Conservation (phyloP, 1,139 yeast genomes). For the Hemisphaericaspora xylofermentans region DNA sequence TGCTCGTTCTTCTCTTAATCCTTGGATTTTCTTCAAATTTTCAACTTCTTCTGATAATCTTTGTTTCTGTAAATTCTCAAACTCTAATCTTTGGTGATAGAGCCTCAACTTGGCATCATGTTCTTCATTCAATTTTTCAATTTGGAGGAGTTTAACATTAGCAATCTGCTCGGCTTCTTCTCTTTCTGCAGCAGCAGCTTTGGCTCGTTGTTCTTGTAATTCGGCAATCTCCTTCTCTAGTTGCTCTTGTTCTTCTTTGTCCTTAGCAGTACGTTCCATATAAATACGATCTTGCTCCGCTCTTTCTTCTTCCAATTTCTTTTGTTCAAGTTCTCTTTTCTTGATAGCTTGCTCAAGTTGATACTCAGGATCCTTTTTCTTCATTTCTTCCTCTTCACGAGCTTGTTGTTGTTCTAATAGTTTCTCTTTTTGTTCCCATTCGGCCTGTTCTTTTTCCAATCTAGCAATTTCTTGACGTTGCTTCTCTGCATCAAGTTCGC, state of each 20-base stretch:
- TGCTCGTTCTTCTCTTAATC: conserved; percentile 40
- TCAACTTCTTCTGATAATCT: conserved; percentile 40
- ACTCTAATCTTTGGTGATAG: conserved; percentile 31
- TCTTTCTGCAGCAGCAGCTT: conserved; percentile 27
- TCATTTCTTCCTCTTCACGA: conserved; percentile 21
- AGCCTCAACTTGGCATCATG: conserved; percentile 32
- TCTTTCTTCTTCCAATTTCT: conserved; percentile 26
- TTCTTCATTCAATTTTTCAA: conserved; percentile 34
- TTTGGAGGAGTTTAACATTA: conserved; percentile 33
- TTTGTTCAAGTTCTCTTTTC: conserved; percentile 29
- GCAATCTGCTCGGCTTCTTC: conserved; percentile 34
- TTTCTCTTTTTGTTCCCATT: conserved; percentile 21
- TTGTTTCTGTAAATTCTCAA: conserved; percentile 36
- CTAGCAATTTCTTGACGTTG: conserved; percentile 30
- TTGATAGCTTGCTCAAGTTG: conserved; percentile 28
- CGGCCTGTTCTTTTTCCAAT: conserved; percentile 25
- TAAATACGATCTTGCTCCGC: conserved; percentile 28
- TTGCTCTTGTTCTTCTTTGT: conserved; percentile 22
- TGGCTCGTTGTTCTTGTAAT: conserved; percentile 25
- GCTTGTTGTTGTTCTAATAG: conserved; percentile 17
- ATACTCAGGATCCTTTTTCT: conserved; percentile 26
- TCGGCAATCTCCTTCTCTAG: conserved; percentile 34
- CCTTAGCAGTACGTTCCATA: conserved; percentile 26
- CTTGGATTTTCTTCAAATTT: conserved; percentile 37
- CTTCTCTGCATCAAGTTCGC: conserved; percentile 30